Evolutionary conservation across 2,329 filamentous ascomycete genomes (phyloP).

Genomic region (Metarhizium brunneum): DNA sequence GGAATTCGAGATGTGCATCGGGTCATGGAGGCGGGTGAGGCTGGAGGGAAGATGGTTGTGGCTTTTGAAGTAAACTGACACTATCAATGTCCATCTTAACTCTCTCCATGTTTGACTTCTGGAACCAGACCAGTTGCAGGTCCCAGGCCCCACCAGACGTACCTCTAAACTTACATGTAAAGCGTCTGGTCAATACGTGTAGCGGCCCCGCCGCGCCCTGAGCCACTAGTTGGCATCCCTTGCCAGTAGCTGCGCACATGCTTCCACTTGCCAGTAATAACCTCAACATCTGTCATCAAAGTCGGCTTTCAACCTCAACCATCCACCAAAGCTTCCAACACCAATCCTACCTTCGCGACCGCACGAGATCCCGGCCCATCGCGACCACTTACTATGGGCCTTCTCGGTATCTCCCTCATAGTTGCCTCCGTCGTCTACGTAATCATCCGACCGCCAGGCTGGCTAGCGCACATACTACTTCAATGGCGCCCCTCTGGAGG

Average conservation of each 20-base stretch:
- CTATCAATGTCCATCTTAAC: too few relatives aligned
- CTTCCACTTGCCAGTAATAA: too few relatives aligned
- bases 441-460: slow-evolving; percentile 42
- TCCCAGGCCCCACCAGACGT: too few relatives aligned
- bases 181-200: too few relatives aligned
- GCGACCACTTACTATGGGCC: slow-evolving; percentile 8
- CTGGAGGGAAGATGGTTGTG: slow-evolving; percentile 26
- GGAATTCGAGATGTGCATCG: slow-evolving; percentile 24
- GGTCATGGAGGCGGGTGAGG: slow-evolving; percentile 16
- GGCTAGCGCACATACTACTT: slow-evolving; percentile 27
- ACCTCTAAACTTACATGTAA: too few relatives aligned
- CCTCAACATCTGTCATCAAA: too few relatives aligned
- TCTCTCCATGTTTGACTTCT: too few relatives aligned
- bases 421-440: slow-evolving; percentile 51
- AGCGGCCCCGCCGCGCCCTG: too few relatives aligned
- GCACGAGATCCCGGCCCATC: background rate
- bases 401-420: slow-evolving; percentile 53
- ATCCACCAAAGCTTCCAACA: background rate
- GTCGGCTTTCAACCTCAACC: background rate
- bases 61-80: background rate
- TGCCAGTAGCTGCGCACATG: background rate
- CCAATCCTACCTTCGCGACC: background rate
- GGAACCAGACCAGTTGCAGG: too few relatives aligned
- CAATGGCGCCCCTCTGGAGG: slow-evolving; percentile 12
- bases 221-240: background rate